Percentiles rank a stretch among this genome's conserved stretches.
phyloP scores from a whole-genome alignment of 768 basidiomycete genomes.

The Mycena latifolia region DNA sequence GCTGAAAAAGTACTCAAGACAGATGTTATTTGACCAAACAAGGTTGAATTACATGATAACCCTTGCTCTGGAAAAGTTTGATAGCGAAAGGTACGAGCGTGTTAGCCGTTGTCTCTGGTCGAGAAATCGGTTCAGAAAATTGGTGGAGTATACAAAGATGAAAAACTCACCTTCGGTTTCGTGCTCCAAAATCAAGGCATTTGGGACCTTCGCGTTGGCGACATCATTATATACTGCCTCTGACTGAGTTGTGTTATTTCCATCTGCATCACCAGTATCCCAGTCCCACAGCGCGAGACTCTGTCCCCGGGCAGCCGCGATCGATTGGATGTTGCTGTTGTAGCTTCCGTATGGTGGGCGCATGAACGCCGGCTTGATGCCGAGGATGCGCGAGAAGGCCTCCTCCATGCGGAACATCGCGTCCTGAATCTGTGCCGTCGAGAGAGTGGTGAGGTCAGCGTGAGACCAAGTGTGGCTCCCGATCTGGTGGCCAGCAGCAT shows the following conservation, averaged over 20 bases:
- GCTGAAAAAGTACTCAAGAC: conserved; percentile 33
- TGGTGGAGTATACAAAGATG: not conserved
- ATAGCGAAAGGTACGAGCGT: conserved; percentile 23
- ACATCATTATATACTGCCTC: too few species aligned
- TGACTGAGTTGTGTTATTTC: too few species aligned
- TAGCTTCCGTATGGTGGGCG: conserved; percentile 58
- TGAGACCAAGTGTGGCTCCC: conserved; percentile 64
- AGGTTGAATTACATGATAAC: too few species aligned
- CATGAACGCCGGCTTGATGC: conserved; percentile 51
- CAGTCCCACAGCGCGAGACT: too few species aligned
- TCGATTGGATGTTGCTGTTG: conserved; percentile 52
- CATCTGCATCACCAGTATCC: too few species aligned
- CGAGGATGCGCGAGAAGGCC: conserved; percentile 43
- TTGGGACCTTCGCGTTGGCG: conserved; percentile 39
- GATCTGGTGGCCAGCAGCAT: conserved; percentile 48
- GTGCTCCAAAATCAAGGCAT: conserved; percentile 49
- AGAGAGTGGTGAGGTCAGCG: conserved; percentile 47
- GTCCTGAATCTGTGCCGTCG: conserved; percentile 48
- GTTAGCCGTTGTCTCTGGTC: conserved; percentile 8
- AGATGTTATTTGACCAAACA: too few species aligned
- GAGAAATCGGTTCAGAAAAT: not conserved
- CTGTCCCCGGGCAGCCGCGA: conserved; percentile 47
- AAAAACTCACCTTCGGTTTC: conserved; percentile 44
- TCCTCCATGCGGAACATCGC: conserved; percentile 51
- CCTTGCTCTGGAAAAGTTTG: conserved; percentile 22